These are phyloP conservation scores for Wallacemonas rigidus DNA, from an alignment of 208 protist species.

Conservation along the genomic window DNA sequence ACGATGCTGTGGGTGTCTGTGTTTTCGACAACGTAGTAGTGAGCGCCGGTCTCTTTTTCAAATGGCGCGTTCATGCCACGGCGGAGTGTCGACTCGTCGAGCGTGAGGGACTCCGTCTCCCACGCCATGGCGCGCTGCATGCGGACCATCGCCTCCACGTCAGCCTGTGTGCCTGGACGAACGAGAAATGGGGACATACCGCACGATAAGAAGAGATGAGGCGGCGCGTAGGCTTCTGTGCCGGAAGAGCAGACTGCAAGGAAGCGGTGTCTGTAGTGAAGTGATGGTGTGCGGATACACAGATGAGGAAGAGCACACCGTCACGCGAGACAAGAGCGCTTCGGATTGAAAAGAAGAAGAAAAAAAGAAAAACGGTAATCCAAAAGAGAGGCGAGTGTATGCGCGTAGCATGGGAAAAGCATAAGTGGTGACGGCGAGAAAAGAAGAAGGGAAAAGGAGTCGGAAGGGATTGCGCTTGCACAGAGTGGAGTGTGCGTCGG, in stretches of 20 bases:
- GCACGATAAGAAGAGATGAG: neutral
- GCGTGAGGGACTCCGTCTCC: conserved; percentile 55
- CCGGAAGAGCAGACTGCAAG: neutral
- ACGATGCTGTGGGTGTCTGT: conserved; percentile 27
- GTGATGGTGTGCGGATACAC: no score
- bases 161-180: conserved; percentile 27
- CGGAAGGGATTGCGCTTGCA: no score
- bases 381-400: no score
- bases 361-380: no score
- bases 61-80: conserved; percentile 50
- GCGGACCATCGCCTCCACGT: conserved; percentile 45
- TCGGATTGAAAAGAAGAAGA: no score
- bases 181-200: conserved; percentile 19
- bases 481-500: no score
- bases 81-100: conserved; percentile 40
- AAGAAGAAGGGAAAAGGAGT: no score
- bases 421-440: no score
- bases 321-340: no score
- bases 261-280: neutral
- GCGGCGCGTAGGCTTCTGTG: neutral
- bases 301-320: no score
- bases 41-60: conserved; percentile 33
- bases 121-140: conserved; percentile 60
- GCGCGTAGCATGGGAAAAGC: no score
- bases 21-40: conserved; percentile 59